These are phyloP conservation scores for Fusarium aywerte DNA, from an alignment of 2,329 filamentous ascomycete species.

Conservation along the genomic window DNA sequence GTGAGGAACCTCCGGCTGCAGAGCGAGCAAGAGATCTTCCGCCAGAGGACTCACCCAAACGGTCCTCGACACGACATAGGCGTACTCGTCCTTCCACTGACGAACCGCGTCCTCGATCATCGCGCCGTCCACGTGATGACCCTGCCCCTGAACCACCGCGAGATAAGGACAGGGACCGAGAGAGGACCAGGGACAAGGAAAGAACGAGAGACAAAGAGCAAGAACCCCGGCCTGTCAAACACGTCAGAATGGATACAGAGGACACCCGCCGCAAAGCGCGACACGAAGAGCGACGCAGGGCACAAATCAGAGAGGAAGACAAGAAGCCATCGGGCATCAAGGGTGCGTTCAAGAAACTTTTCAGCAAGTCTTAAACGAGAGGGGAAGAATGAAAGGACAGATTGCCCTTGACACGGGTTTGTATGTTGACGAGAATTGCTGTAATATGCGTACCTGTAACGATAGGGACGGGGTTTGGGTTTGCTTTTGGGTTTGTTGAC, in stretches of 20 bases:
- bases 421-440: slow-evolving; percentile 40
- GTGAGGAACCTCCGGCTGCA: slow-evolving; percentile 36
- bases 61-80: slow-evolving; percentile 42
- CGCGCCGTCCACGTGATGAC: slow-evolving; percentile 39
- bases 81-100: slow-evolving; percentile 35
- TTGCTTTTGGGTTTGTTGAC: slow-evolving; percentile 22
- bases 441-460: slow-evolving; percentile 41
- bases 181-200: slow-evolving; percentile 22
- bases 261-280: slow-evolving; percentile 51
- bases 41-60: slow-evolving; percentile 47
- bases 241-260: slow-evolving; percentile 49
- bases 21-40: slow-evolving; percentile 41
- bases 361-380: slow-evolving; percentile 39
- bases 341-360: slow-evolving; percentile 49
- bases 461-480: slow-evolving; percentile 32
- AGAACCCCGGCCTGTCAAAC: slow-evolving; percentile 32
- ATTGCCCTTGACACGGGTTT: slow-evolving; percentile 30
- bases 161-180: slow-evolving; percentile 24
- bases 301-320: slow-evolving; percentile 47
- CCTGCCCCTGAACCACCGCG: slow-evolving; percentile 28
- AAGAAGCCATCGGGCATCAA: slow-evolving; percentile 49
- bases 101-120: slow-evolving; percentile 37
- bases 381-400: slow-evolving; percentile 14
- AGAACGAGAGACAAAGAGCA: slow-evolving; percentile 18
- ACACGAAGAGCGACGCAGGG: slow-evolving; percentile 48